Base-by-base conservation (phyloP, 2,329 filamentous ascomycete genomes). In the Fusarium xyrophilum region DNA sequence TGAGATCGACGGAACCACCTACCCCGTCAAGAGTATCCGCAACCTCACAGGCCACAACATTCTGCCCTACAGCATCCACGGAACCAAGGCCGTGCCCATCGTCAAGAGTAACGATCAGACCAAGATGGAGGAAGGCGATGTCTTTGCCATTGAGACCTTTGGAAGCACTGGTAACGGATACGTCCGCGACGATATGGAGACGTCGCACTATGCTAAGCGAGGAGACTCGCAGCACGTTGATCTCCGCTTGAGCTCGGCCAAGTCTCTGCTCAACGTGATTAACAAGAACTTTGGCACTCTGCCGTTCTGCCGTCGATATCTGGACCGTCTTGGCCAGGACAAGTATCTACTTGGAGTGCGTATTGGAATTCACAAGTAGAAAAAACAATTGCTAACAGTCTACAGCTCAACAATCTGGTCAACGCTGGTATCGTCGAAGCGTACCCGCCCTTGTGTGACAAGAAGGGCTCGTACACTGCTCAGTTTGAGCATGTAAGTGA, bases 81-180 rank as follows among this genome's bases (percentile, higher is more conserved):
- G 94, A 60, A 91, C 89, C 74, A 97, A 97, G 85, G 93, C 92
- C 70, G 93, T 97, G 53, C 95, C 94, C 0, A 97, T 97, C 74
- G 93, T 97, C 68, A 97, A 97, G 83, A 90, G 89, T 66, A 87
- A 88, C 66, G 93, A 97, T 75, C 89, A 90, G 78, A 96, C 93
- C 54, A 97, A 97, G 85, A 98, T 98, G 95, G 94, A 97, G 82
- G 95, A 97, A 81, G 93, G 93, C 42, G 94, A 98, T 76, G 90
- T 93, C 21, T 98, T 96, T 79, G 94, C 94, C 69, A 97, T 97
- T 73, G 94, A 97, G 83, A 97, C 94, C 1, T 97, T 97, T 79
- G 95, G 94, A 64, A 96, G 91, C 78, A 97, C 94, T 25, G 95
- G 94, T 68, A 94, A 93, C 77, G 94, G 93, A 69, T 91, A 92